phyloP scores from a whole-genome alignment of 768 basidiomycete genomes.

The Podaxis sp. region DNA sequence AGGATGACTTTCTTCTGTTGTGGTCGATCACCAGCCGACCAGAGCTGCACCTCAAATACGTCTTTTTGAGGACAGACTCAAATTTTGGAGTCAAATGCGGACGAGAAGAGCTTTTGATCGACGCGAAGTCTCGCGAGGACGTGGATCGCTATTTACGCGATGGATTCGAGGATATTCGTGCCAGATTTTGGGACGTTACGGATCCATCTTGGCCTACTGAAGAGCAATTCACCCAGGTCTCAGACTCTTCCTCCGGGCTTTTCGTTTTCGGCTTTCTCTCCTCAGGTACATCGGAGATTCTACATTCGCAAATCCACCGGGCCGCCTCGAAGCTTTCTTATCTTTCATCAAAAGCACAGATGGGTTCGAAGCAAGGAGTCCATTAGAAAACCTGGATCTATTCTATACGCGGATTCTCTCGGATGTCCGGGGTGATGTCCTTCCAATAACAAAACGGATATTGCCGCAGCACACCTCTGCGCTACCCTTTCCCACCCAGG shows the following conservation, averaged over 20 bases:
- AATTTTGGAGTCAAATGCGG: neutral
- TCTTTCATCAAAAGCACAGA: neutral
- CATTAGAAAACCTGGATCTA: neutral
- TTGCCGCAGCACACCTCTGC: neutral
- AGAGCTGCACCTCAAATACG: neutral
- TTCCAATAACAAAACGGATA: neutral
- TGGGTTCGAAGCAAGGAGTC: neutral
- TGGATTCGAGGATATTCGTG: neutral
- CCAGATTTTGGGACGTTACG: neutral
- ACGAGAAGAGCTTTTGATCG: neutral
- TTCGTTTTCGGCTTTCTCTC: constrained; percentile 3
- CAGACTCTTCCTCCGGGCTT: neutral
- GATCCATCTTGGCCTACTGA: neutral
- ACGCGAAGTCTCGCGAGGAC: neutral
- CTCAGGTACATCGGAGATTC: constrained; percentile 8
- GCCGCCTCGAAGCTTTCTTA: neutral
- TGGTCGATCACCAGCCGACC: constrained; percentile 3
- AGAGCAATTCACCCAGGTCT: neutral
- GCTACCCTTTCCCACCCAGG: neutral
- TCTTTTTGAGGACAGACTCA: neutral
- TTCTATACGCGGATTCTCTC: neutral
- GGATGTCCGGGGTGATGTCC: neutral
- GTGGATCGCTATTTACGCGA: constrained; percentile 1
- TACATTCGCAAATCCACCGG: neutral
- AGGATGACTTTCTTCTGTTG: neutral